Percentiles rank a stretch among this genome's conserved stretches.
Conservation (phyloP, 148 eudicot species). For the Amaranthus hypochondriacus region DNA sequence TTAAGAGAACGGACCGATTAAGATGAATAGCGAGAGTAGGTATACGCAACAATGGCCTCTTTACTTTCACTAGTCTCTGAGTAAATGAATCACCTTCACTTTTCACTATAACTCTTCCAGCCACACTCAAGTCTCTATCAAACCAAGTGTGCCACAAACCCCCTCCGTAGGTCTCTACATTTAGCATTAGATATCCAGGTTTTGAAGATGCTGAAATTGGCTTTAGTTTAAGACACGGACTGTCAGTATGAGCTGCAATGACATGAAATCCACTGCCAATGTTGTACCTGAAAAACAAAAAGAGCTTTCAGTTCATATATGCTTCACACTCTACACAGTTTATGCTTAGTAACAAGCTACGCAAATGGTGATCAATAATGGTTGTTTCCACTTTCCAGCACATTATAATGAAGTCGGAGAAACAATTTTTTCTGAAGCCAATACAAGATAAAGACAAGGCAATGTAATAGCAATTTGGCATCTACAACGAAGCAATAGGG, state of each 20-base stretch:
- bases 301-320: slow-evolving; percentile 6
- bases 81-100: slow-evolving; percentile 69
- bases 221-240: slow-evolving; percentile 91
- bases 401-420: background rate
- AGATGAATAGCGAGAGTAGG: slow-evolving; percentile 97
- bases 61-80: slow-evolving; percentile 80
- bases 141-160: slow-evolving; percentile 99
- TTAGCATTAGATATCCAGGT: slow-evolving; percentile 83
- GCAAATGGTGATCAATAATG: background rate
- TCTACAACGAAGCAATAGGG: too few species aligned
- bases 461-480: too few species aligned
- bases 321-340: background rate
- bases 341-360: background rate
- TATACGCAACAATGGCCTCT: slow-evolving; percentile 71
- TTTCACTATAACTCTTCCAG: slow-evolving; percentile 87
- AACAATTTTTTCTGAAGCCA: background rate
- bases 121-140: slow-evolving; percentile 86
- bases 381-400: background rate
- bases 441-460: too few species aligned
- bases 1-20: slow-evolving; percentile 51
- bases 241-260: slow-evolving; percentile 96
- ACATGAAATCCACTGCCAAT: slow-evolving; percentile 82
- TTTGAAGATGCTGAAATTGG: slow-evolving; percentile 90
- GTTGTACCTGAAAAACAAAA: slow-evolving; percentile 64
- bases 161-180: slow-evolving; percentile 94